Percentiles rank a stretch among this genome's conserved stretches.
Conservation (phyloP, 768 basidiomycete genomes). For the Auricularia auricula-judae region DNA sequence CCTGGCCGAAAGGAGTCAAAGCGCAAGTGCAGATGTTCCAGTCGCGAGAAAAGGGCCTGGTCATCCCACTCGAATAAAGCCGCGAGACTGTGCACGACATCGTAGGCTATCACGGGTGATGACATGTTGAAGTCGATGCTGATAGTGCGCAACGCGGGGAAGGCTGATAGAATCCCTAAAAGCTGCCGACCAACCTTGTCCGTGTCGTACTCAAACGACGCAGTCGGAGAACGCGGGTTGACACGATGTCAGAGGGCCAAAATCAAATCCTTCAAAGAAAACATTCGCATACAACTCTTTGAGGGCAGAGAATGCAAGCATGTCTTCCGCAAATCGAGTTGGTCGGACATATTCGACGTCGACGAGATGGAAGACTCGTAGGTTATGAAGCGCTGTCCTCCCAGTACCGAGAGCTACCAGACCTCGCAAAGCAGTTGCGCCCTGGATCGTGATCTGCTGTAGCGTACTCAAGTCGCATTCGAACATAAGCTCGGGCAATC, state of each 20-base stretch:
- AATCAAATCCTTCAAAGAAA: too few relatives aligned
- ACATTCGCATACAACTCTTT: not conserved
- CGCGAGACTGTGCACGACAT: not conserved
- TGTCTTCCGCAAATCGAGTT: not conserved
- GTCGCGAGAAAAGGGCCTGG: not conserved
- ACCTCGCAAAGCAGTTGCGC: not conserved
- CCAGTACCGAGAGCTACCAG: not conserved
- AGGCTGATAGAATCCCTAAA: not conserved
- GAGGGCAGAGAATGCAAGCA: not conserved
- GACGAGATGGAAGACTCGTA: not conserved
- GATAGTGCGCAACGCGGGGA: not conserved
- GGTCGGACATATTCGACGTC: not conserved
- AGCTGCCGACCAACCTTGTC: not conserved
- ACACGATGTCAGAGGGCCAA: too few relatives aligned
- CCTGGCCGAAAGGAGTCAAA: not conserved
- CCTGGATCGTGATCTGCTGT: not conserved
- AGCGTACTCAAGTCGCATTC: not conserved
- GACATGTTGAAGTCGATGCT: not conserved
- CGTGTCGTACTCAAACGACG: not conserved
- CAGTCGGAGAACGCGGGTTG: not conserved
- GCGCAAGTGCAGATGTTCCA: not conserved
- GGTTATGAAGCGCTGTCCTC: not conserved
- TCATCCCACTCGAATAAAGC: not conserved
- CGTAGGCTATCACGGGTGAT: not conserved
- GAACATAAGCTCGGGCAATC: not conserved